Base-by-base conservation (phyloP, 768 basidiomycete species). In the Mycena latifolia region DNA sequence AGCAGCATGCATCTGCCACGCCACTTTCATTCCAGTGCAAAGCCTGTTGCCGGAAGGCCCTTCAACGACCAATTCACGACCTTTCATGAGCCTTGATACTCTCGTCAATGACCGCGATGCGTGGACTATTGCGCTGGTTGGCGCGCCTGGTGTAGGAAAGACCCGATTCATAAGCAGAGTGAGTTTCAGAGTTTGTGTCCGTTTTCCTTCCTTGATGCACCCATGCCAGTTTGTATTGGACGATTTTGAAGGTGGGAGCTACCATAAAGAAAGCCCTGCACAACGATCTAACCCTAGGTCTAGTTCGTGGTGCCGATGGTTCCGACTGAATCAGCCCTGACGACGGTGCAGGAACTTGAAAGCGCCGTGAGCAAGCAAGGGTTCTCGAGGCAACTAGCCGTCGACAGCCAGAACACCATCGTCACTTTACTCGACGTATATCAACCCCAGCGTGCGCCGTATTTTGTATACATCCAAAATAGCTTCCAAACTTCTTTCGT, bases 111-210 rank as follows among this genome's bases (percentile, higher is more conserved):
- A 62, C 56, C 55, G 31, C 46, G 69, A 70, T 41, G 69, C 65
- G 22, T 70, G 69, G 69, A 65, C 65, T 22, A 61, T 70, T 27
- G 69, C 65, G 33, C 41, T 70, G n/a, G 65, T 63, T 48, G 69
- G 69, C 29, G 69, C 65, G 15, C 69, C 61, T 25, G 57, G 53
- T 9, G 65, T 70, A 17, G 69, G 69, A 24, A 66, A 70, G 58
- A 66, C 69, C 27, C 69, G 69, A 31, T 70, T 70, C 61, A 63
- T 70, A 41, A 63, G 65, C 54, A 25, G 61, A 39, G 69, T 70
- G 33, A 18, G 69, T 57, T 46, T 45, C 61, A 35, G 15, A 15
- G 33, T 35, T 4, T 52, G 41, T 14, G 17, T 24, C 45, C 25
- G 17, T 18, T 33, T 37, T 31, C 53, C 6, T 37, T 37, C 51